A percentile compares a stretch with the other conserved stretches of the same genome.
These are phyloP conservation scores for Brasilioporus rufonigricans DNA, from an alignment of 768 basidiomycete genomes.

Conservation along the genomic window DNA sequence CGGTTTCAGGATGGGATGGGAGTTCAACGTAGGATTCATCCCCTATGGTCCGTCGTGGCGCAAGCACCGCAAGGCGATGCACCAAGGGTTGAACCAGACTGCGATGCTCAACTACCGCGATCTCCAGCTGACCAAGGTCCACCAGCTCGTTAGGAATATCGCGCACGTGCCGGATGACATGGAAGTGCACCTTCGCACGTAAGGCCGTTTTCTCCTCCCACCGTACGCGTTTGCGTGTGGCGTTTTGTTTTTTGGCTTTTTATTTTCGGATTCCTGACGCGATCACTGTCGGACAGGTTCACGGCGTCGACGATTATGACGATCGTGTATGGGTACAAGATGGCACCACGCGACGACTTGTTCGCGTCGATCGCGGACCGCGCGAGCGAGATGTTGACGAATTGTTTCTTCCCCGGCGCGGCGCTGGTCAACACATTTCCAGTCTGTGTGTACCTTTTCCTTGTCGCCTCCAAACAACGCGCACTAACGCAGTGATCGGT, in stretches of 20 bases:
- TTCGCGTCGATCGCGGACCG: slow-evolving; percentile 32
- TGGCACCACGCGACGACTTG: slow-evolving; percentile 28
- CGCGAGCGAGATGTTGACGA: slow-evolving; percentile 29
- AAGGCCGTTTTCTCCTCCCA: too few relatives aligned
- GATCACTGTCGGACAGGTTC: slow-evolving; percentile 15
- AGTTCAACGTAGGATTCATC: slow-evolving; percentile 36
- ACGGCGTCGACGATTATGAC: slow-evolving; percentile 32
- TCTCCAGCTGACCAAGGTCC: slow-evolving; percentile 33
- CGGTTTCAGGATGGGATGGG: slow-evolving; percentile 34
- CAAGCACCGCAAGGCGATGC: slow-evolving; percentile 35
- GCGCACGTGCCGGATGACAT: slow-evolving; percentile 27
- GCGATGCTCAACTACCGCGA: slow-evolving; percentile 28
- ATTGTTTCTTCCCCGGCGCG: slow-evolving; percentile 31
- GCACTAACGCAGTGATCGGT: too few relatives aligned
- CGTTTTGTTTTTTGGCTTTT: too few relatives aligned
- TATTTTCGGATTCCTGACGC: not conserved
- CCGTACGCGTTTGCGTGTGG: too few relatives aligned
- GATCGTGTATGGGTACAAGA: slow-evolving; percentile 35
- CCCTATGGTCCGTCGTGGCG: slow-evolving; percentile 39
- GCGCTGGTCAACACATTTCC: slow-evolving; percentile 33
- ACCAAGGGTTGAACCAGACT: slow-evolving; percentile 35
- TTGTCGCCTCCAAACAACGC: not conserved
- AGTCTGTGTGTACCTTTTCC: slow-evolving; percentile 13
- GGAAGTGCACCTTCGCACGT: slow-evolving; percentile 23
- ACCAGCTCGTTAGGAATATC: slow-evolving; percentile 32